Conservation (phyloP, 2,329 filamentous ascomycete species). For the Talaromyces sp. region DNA sequence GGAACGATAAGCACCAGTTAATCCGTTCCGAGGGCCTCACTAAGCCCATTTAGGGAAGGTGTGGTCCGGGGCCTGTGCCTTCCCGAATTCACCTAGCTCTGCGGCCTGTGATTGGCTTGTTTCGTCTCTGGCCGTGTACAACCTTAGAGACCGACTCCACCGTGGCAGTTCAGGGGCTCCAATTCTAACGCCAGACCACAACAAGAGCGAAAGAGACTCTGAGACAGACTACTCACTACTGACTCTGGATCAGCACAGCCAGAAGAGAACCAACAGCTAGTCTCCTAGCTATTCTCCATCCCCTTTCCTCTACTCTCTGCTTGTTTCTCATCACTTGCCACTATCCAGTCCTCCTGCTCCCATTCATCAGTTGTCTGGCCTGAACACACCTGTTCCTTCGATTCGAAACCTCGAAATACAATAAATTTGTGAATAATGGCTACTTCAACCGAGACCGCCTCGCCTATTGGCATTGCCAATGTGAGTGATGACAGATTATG, state of each 20-base stretch:
- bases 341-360: not conserved
- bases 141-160: not conserved
- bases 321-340: not conserved
- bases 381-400: not conserved
- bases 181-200: not conserved
- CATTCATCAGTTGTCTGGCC: not conserved
- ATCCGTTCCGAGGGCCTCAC: conserved; percentile 20
- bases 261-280: conserved; percentile 3
- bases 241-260: not conserved
- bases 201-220: not conserved
- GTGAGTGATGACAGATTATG: conserved; percentile 44
- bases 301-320: not conserved
- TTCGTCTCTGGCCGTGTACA: not conserved
- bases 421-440: conserved; percentile 45
- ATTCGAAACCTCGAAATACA: not conserved
- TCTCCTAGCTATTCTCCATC: conserved; percentile 2
- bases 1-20: conserved; percentile 26
- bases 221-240: not conserved
- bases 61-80: conserved; percentile 23
- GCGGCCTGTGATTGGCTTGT: conserved; percentile 10
- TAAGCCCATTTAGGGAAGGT: conserved; percentile 28
- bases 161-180: conserved; percentile 5
- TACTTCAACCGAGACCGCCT: conserved; percentile 51
- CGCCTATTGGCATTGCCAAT: conserved; percentile 70
- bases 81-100: conserved; percentile 19